Percentiles rank a stretch among this genome's conserved stretches.
phyloP scores from a whole-genome alignment of 495 filamentous ascomycete genomes.

The Neurospora pannonica region DNA sequence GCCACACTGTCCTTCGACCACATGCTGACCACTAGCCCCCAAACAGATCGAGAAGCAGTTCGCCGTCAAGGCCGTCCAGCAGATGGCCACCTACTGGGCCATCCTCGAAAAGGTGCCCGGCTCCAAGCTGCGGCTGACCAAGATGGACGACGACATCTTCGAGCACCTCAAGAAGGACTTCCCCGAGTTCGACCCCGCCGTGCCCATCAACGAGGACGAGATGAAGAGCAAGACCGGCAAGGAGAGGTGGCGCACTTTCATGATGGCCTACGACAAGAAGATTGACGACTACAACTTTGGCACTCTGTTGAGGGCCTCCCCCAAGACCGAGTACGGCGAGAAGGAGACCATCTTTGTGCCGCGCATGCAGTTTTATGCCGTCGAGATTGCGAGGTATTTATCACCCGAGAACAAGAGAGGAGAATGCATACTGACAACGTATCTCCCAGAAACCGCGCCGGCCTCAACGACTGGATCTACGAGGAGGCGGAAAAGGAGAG shows the following conservation, averaged over 20 bases:
- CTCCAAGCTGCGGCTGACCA: constrained; percentile 78
- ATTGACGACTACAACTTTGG: constrained; percentile 96
- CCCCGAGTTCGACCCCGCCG: constrained; percentile 79
- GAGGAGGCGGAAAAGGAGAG: constrained; percentile 49
- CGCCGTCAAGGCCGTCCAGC: constrained; percentile 93
- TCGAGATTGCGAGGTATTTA: constrained; percentile 77
- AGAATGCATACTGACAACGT: constrained; percentile 68
- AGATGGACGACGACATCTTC: constrained; percentile 89
- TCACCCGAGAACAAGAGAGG: constrained; percentile 56
- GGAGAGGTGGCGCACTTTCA: constrained; percentile 90
- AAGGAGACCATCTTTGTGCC: constrained; percentile 87
- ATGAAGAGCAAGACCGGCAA: constrained; percentile 99
- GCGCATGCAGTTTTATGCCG: constrained; percentile 97
- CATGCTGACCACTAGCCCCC: not conserved
- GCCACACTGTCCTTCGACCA: not conserved
- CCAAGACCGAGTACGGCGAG: constrained; percentile 76
- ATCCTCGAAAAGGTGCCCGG: constrained; percentile 87
- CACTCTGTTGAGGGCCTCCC: constrained; percentile 72
- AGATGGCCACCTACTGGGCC: constrained; percentile 92
- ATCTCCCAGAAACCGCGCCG: constrained; percentile 60
- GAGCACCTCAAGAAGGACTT: constrained; percentile 78
- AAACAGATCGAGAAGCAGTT: constrained; percentile 97
- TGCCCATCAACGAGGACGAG: constrained; percentile 74
- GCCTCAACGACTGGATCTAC: constrained; percentile 94
- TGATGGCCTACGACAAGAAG: constrained; percentile 87